These are phyloP conservation scores for Xylogone sp. DNA, from an alignment of 2,329 filamentous ascomycete genomes.

Conservation along the genomic window DNA sequence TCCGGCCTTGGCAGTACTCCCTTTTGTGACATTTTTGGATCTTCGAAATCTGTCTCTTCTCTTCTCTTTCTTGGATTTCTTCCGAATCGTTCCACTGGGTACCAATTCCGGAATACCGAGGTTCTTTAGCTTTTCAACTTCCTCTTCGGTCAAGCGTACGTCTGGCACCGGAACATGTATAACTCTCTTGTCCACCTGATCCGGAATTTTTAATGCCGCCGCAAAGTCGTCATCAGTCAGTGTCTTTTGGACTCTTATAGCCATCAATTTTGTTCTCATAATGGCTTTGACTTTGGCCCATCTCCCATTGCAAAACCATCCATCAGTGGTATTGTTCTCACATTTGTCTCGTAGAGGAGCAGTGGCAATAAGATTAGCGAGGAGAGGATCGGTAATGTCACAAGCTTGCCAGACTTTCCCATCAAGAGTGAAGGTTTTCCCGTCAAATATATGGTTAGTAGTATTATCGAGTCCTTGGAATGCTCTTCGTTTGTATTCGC, in stretches of 20 bases:
- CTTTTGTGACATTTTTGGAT: background rate
- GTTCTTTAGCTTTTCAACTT: constrained; percentile 13
- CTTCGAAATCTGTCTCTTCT: background rate
- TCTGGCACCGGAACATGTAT: constrained; percentile 24
- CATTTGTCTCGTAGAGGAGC: constrained; percentile 55
- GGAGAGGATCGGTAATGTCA: constrained; percentile 79
- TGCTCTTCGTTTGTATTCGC: constrained; percentile 13
- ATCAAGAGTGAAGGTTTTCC: constrained; percentile 67
- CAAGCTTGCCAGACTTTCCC: constrained; percentile 94
- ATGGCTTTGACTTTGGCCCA: constrained; percentile 81
- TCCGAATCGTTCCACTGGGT: background rate
- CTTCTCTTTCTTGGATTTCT: background rate
- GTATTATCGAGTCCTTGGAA: constrained; percentile 16
- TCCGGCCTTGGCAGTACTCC: background rate
- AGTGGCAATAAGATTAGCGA: constrained; percentile 62
- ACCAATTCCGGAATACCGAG: background rate
- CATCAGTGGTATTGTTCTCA: constrained; percentile 58
- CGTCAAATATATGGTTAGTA: constrained; percentile 77
- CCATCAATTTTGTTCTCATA: constrained; percentile 81
- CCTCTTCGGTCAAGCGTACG: constrained; percentile 19
- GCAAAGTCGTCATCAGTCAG: constrained; percentile 46
- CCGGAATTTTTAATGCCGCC: constrained; percentile 34
- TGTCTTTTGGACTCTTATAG: constrained; percentile 54
- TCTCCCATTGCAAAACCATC: constrained; percentile 81
- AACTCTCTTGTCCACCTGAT: constrained; percentile 19